phyloP scores from a whole-genome alignment of 768 basidiomycete genomes.

The Floccularia luteovirens region DNA sequence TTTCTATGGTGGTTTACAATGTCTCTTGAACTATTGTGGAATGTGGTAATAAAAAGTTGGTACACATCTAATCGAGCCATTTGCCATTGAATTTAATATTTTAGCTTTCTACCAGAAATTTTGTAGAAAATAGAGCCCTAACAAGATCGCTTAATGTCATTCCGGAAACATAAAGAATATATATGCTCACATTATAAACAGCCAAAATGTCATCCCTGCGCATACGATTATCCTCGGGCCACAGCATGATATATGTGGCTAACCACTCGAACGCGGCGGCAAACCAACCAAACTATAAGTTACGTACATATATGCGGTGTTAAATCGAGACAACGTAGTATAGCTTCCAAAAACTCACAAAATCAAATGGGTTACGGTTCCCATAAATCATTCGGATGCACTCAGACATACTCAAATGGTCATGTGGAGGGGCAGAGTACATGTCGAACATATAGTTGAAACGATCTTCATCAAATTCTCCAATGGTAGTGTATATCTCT shows the following conservation, averaged over 20 bases:
- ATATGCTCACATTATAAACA: conserved; percentile 26
- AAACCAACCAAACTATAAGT: conserved; percentile 30
- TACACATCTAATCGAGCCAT: too few relatives aligned
- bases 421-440: conserved; percentile 31
- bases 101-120: conserved; percentile 18
- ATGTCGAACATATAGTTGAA: conserved; percentile 32
- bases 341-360: conserved; percentile 14
- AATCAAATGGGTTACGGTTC: conserved; percentile 30
- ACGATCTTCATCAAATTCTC: conserved; percentile 29
- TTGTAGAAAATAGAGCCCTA: conserved; percentile 12
- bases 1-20: too few relatives aligned
- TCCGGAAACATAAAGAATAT: neutral
- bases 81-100: too few relatives aligned
- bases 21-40: too few relatives aligned
- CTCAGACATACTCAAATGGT: conserved; percentile 28
- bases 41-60: too few relatives aligned
- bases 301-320: neutral
- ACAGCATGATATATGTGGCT: conserved; percentile 28
- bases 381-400: conserved; percentile 31
- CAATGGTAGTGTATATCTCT: conserved; percentile 25
- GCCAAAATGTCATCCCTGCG: conserved; percentile 30
- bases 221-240: conserved; percentile 26
- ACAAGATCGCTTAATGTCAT: neutral
- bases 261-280: conserved; percentile 33
- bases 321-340: neutral